phyloP scores from a whole-genome alignment of 208 protist genomes.

The Trypanosoma avium region DNA sequence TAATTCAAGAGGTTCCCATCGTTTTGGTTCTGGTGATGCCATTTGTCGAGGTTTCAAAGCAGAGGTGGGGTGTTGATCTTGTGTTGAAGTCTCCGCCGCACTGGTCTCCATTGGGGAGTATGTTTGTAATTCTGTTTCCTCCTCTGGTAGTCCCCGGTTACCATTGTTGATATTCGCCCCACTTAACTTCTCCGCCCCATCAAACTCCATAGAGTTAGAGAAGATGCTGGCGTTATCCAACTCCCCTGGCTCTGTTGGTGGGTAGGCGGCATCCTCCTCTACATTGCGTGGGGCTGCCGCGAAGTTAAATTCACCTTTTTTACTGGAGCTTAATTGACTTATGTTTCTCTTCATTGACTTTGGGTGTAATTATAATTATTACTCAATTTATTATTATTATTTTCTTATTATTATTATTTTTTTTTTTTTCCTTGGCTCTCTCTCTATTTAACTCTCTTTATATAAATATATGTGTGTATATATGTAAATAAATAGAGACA shows the following conservation, averaged over 20 bases:
- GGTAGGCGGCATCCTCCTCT: conserved; percentile 37
- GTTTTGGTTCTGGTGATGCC: conserved; percentile 26
- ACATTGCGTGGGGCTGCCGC: background rate
- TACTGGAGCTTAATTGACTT: no score
- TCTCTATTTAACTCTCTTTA: no score
- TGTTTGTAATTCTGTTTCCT: background rate
- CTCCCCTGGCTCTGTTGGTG: conserved; percentile 53
- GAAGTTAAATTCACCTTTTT: conserved; percentile 9
- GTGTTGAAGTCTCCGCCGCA: background rate
- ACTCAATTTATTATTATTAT: no score
- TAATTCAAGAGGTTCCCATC: conserved; percentile 51
- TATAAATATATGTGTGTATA: no score
- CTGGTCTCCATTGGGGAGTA: no score
- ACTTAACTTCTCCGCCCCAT: conserved; percentile 55
- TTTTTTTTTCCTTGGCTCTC: no score
- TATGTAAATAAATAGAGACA: no score
- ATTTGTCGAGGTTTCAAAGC: conserved; percentile 62
- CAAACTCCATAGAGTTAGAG: conserved; percentile 60
- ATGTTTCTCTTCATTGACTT: no score
- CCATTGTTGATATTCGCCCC: conserved; percentile 6
- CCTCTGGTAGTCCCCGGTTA: background rate
- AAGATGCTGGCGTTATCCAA: conserved; percentile 75
- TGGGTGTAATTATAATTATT: no score
- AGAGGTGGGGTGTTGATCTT: conserved; percentile 22
- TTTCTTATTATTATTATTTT: no score